These are phyloP conservation scores for Trichosporon sp. DNA, from an alignment of 1,284 basidiomycete species.

Conservation along the genomic window DNA sequence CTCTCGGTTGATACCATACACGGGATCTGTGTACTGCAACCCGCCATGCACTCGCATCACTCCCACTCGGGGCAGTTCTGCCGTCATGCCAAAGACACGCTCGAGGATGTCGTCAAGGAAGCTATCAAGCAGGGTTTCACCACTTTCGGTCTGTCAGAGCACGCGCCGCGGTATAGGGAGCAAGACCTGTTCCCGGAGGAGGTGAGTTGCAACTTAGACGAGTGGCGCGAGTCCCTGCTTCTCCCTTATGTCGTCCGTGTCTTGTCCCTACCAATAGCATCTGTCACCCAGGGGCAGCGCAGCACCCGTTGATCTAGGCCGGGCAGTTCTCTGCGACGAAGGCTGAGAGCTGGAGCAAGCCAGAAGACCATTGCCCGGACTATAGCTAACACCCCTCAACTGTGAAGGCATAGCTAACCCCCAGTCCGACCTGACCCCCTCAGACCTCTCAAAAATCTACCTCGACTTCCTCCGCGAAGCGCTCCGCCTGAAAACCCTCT, in stretches of 20 bases:
- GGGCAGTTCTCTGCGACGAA: not conserved
- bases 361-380: no score
- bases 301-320: not conserved
- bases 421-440: slow-evolving; percentile 41
- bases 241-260: no score
- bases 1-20: no score
- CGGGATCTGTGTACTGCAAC: no score
- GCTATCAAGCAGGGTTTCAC: slow-evolving; percentile 74
- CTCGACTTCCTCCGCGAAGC: slow-evolving; percentile 57
- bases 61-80: slow-evolving; percentile 97
- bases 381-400: no score
- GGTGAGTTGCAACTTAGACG: no score
- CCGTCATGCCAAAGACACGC: slow-evolving; percentile 69
- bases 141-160: slow-evolving; percentile 86
- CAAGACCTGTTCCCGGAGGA: slow-evolving; percentile 93
- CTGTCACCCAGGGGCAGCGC: no score
- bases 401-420: no score
- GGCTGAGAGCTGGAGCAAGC: not conserved
- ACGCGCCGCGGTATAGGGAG: slow-evolving; percentile 76
- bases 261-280: no score
- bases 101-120: slow-evolving; percentile 72
- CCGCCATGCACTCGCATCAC: slow-evolving; percentile 77
- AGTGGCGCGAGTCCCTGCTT: no score
- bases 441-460: slow-evolving; percentile 30
- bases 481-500: slow-evolving; percentile 54